Conservation (phyloP, 805 yeast genomes). For the Myxozyma melibiosi region DNA sequence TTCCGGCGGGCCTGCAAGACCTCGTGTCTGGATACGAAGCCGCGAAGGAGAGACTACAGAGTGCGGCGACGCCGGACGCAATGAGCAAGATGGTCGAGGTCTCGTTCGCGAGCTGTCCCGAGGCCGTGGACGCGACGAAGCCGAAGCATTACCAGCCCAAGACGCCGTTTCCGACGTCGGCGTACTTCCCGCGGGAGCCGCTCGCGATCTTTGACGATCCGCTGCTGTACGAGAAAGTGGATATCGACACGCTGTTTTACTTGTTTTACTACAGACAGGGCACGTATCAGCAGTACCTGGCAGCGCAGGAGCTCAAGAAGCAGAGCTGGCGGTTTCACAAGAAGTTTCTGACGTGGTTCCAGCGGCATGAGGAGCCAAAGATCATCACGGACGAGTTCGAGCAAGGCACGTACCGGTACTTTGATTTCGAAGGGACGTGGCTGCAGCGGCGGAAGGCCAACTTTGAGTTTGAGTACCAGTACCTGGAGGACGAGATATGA, state of each 20-base stretch:
- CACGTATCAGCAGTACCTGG: slow-evolving; percentile 67
- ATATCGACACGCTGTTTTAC: slow-evolving; percentile 85
- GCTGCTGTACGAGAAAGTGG: slow-evolving; percentile 67
- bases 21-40: slow-evolving; percentile 44
- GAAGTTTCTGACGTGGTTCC: slow-evolving; percentile 78
- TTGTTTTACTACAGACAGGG: slow-evolving; percentile 86
- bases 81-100: slow-evolving; percentile 67
- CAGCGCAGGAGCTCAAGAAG: slow-evolving; percentile 76
- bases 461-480: slow-evolving; percentile 54
- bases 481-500: slow-evolving; percentile 45
- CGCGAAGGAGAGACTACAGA: slow-evolving; percentile 50
- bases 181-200: slow-evolving; percentile 87
- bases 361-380: slow-evolving; percentile 60
- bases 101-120: slow-evolving; percentile 87
- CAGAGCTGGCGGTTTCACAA: slow-evolving; percentile 84
- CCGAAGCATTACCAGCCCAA: slow-evolving; percentile 77
- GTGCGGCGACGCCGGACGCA: slow-evolving; percentile 57
- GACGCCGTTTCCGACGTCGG: slow-evolving; percentile 85
- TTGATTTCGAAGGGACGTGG: slow-evolving; percentile 67
- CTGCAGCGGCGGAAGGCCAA: slow-evolving; percentile 61
- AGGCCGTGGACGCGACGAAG: slow-evolving; percentile 84
- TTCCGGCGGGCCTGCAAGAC: slow-evolving; percentile 49
- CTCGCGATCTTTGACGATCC: slow-evolving; percentile 54
- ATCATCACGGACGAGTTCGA: slow-evolving; percentile 48
- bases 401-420: slow-evolving; percentile 69